Percentiles rank a stretch among this genome's conserved stretches.
These are phyloP conservation scores for Cyclocybe aegerita DNA, from an alignment of 768 basidiomycete species.

Conservation along the genomic window DNA sequence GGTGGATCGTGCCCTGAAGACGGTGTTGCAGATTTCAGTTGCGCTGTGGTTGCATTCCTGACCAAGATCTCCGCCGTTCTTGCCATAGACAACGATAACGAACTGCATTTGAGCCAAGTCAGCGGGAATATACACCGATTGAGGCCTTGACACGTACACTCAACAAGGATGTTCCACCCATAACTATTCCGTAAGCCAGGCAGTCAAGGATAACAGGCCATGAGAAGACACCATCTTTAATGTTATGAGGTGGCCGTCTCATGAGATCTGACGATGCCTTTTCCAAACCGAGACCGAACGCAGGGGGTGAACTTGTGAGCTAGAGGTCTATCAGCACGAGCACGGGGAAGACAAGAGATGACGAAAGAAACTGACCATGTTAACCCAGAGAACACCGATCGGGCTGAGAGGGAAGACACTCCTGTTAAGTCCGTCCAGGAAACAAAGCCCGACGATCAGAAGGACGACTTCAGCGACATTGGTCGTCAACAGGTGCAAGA, in stretches of 20 bases:
- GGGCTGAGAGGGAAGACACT: slow-evolving; percentile 61
- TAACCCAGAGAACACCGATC: slow-evolving; percentile 51
- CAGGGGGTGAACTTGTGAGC: slow-evolving; percentile 49
- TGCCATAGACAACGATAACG: slow-evolving; percentile 36
- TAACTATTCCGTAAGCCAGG: slow-evolving; percentile 35
- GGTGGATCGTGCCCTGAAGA: slow-evolving; percentile 35
- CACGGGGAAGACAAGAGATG: no score
- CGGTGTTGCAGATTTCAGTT: slow-evolving; percentile 24
- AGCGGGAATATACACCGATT: not conserved
- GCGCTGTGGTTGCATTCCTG: slow-evolving; percentile 29
- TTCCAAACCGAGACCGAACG: slow-evolving; percentile 54
- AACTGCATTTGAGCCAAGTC: slow-evolving; percentile 20
- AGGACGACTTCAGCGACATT: slow-evolving; percentile 58
- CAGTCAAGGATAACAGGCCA: slow-evolving; percentile 37
- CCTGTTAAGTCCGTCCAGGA: slow-evolving; percentile 44
- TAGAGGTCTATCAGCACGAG: slow-evolving; percentile 7
- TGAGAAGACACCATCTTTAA: slow-evolving; percentile 36
- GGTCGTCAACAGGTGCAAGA: slow-evolving; percentile 50
- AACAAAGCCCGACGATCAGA: slow-evolving; percentile 55
- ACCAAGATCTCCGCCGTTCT: slow-evolving; percentile 29
- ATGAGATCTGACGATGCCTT: slow-evolving; percentile 51
- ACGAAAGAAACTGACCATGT: slow-evolving; percentile 36
- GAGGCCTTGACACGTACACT: slow-evolving; percentile 24
- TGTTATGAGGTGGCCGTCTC: slow-evolving; percentile 41
- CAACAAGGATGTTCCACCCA: slow-evolving; percentile 31